Evolutionary conservation across 176 grass and related monocot species (phyloP), one percentile per base, ranked within the genome.

Genomic region (Avena eriantha): DNA sequence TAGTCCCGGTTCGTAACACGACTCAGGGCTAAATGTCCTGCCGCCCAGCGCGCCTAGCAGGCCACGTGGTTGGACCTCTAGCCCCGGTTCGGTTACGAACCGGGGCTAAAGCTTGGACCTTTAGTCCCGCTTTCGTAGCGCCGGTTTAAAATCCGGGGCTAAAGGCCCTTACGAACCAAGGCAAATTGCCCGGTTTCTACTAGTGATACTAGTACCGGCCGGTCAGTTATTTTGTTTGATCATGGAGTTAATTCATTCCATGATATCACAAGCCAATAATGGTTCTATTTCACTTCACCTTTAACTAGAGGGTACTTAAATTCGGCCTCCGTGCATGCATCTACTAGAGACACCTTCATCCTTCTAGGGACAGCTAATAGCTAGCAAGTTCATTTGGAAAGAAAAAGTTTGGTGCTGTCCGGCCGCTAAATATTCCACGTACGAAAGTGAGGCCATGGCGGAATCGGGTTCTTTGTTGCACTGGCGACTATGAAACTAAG

Each of bases 321-420:
- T 66, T 66, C 14, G 63, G 29, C 64, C 64, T 67, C 29, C 15
- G 6, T 67, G 64, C 64, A 67, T 67, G 29, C 34, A 39, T 39
- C 66, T 39, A 39, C 5, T 69, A 69, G 66, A 69, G 65, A 68
- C 65, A 68, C 39, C 66, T 69, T 69, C 66, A 39, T 69, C 66
- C 66, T 69, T 69, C 66, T 69, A 69, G 66, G 64, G 29, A 34
- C 64, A 34, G 64, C 64, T 34, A n/a, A n/a, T n/a, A 67, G 64
- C 66, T 39, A 69, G 64, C 34, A 39, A 19, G 66, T 19, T 36
- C 66, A 69, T 39, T 21, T 69, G 34, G 34, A 69, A 69, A 69
- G 66, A 8, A 69, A 69, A 69, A 69, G 66, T 39, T 39, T 69
- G 66, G 66, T 69, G 17, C 19, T 69, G 66, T 69, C 66, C 66